A percentile compares a stretch with the other conserved stretches of the same genome.
Evolutionary conservation across 2,329 filamentous ascomycete genomes (phyloP).

Genomic region (Pseudogymnoascus sp.): DNA sequence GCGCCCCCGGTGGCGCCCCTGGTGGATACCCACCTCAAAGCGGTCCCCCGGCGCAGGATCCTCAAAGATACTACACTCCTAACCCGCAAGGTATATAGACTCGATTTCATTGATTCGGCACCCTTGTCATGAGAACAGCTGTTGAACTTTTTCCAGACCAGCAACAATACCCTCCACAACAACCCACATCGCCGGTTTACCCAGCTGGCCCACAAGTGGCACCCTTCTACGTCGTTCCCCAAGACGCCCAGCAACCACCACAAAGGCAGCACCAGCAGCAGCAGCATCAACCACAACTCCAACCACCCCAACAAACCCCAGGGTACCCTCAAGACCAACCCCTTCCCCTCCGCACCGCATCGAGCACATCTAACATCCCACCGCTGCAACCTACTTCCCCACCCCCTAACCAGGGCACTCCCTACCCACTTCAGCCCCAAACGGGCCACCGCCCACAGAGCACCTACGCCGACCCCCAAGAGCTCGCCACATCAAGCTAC

Average conservation of each 20-base stretch:
- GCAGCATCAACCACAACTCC: slow-evolving; percentile 41
- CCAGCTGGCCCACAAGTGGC: slow-evolving; percentile 46
- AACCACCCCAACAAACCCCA: slow-evolving; percentile 45
- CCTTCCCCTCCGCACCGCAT: slow-evolving; percentile 31
- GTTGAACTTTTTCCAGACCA: slow-evolving; percentile 23
- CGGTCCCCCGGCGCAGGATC: slow-evolving; percentile 45
- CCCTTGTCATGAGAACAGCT: slow-evolving; percentile 6
- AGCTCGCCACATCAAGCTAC: slow-evolving; percentile 70
- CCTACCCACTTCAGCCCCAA: slow-evolving; percentile 36
- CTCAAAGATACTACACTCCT: slow-evolving; percentile 63
- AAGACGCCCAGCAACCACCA: slow-evolving; percentile 30
- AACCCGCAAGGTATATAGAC: slow-evolving; percentile 35
- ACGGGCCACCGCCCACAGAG: slow-evolving; percentile 53
- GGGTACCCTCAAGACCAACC: slow-evolving; percentile 40
- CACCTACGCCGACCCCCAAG: slow-evolving; percentile 66
- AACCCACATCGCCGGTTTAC: slow-evolving; percentile 43
- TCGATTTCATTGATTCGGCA: slow-evolving; percentile 4
- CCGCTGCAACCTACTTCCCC: slow-evolving; percentile 45
- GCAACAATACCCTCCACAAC: slow-evolving; percentile 40
- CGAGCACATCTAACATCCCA: neutral
- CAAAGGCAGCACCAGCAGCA: slow-evolving; percentile 24
- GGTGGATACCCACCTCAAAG: slow-evolving; percentile 30
- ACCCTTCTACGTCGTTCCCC: slow-evolving; percentile 60
- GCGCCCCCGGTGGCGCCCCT: slow-evolving; percentile 19
- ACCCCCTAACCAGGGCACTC: slow-evolving; percentile 43